Base-by-base conservation (phyloP, 1,284 basidiomycete genomes). In the Thecaphora frezii region DNA sequence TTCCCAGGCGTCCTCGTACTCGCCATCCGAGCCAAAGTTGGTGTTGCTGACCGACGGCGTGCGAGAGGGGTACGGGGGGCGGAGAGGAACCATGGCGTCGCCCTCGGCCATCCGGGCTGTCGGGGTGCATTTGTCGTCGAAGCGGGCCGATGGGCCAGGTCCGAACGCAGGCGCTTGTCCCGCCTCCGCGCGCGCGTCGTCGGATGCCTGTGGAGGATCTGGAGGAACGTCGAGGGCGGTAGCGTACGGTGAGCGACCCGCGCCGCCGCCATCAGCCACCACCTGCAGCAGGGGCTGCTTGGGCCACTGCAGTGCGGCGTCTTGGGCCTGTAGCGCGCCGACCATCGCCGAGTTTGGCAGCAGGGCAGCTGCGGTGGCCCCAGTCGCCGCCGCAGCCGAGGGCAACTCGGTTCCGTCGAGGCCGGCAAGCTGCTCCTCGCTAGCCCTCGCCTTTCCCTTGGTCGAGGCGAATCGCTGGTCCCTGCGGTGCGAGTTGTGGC, bases 251-350 rank as follows among this genome's bases (percentile, higher is more conserved):
- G n/a, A n/a, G n/a, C n/a, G n/a, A n/a, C n/a, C n/a, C n/a, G n/a
- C n/a, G n/a, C n/a, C n/a, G n/a, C n/a, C n/a, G n/a, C n/a, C n/a
- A n/a, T n/a, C n/a, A n/a, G n/a, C n/a, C n/a, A n/a, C n/a, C n/a
- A n/a, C n/a, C n/a, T n/a, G n/a, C n/a, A n/a, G n/a, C n/a, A n/a
- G n/a, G n/a, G n/a, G n/a, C n/a, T n/a, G n/a, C n/a, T n/a, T n/a
- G n/a, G n/a, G n/a, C n/a, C n/a, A n/a, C n/a, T n/a, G n/a, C n/a
- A n/a, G n/a, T n/a, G n/a, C n/a, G n/a, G n/a, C n/a, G n/a, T n/a
- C n/a, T n/a, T n/a, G n/a, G 21, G 62, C 63, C 26, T 62, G 58
- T 13, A 66, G 47, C 1, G 58, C 58, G 12, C 61, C 49, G 24
- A 54, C 54, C 7, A 58, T 51, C 58, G 59, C 56, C 25, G 36